These are phyloP conservation scores for Quercus parvula DNA, from an alignment of 306 rosid species.

Conservation along the genomic window DNA sequence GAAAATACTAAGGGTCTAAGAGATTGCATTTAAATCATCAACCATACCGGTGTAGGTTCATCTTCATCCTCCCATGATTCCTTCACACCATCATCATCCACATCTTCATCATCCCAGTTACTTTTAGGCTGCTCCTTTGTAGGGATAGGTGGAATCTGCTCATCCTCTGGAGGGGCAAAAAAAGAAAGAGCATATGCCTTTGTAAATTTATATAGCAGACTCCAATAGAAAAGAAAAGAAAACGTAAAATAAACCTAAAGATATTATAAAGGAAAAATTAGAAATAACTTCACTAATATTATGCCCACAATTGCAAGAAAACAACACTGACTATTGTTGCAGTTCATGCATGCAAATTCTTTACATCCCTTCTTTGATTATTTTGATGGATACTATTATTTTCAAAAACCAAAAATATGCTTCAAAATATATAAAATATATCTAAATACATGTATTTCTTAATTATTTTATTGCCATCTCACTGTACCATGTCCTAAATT, in stretches of 20 bases:
- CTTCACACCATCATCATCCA: slow-evolving; percentile 77
- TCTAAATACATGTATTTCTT: no score
- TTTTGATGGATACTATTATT: no score
- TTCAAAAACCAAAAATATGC: no score
- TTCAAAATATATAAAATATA: no score
- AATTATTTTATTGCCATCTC: no score
- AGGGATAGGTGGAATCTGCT: slow-evolving; percentile 34
- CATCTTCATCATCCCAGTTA: slow-evolving; percentile 94
- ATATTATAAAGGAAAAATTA: not conserved
- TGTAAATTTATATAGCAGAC: slow-evolving; percentile 7
- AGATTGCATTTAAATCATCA: not conserved
- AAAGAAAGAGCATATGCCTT: not conserved
- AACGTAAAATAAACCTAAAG: not conserved
- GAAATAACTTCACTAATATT: not conserved
- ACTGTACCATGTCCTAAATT: no score
- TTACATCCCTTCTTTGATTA: not conserved
- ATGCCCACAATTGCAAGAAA: not conserved
- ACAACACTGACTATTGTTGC: not conserved
- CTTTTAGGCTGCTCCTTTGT: slow-evolving; percentile 50
- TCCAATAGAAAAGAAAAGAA: not conserved
- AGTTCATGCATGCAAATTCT: not conserved
- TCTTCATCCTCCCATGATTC: slow-evolving; percentile 97
- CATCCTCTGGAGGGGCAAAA: slow-evolving; percentile 54
- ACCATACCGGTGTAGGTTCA: slow-evolving; percentile 69
- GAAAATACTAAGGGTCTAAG: no score